Conservation (phyloP, 2,329 filamentous ascomycete species). For the Colletotrichum magnum region DNA sequence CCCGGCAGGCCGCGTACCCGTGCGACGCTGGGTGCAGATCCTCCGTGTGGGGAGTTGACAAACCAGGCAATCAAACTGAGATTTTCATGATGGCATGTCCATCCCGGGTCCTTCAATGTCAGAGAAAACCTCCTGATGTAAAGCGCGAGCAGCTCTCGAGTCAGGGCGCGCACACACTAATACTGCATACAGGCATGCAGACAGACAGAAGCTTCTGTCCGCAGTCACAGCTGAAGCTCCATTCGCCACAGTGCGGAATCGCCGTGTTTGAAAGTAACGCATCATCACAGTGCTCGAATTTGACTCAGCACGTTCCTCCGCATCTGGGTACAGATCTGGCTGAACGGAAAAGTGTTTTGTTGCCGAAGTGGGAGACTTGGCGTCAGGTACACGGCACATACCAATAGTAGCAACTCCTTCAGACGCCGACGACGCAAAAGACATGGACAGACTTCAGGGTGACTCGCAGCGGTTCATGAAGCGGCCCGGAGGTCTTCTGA, state of each 20-base stretch:
- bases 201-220: neutral
- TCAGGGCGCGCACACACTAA: conserved; percentile 14
- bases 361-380: conserved; percentile 26
- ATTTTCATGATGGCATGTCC: conserved; percentile 14
- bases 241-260: conserved; percentile 23
- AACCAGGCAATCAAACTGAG: conserved; percentile 31
- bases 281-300: conserved; percentile 33
- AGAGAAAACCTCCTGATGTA: conserved; percentile 38
- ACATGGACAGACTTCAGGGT: conserved; percentile 8
- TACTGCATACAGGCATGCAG: too few species aligned
- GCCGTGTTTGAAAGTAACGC: neutral
- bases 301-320: conserved; percentile 31
- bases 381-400: neutral
- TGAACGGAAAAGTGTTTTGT: conserved; percentile 15
- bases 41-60: conserved; percentile 35
- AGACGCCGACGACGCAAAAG: conserved; percentile 11
- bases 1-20: conserved; percentile 33
- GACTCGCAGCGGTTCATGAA: conserved; percentile 14
- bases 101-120: conserved; percentile 28
- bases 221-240: conserved; percentile 6
- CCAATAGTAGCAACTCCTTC: conserved; percentile 2
- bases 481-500: conserved; percentile 11
- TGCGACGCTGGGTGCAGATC: conserved; percentile 30
- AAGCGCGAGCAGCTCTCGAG: conserved; percentile 23
- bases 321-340: conserved; percentile 14